Percentiles rank a stretch among this genome's conserved stretches.
Conservation (phyloP, 2,329 filamentous ascomycete genomes). For the Alternaria novae-zelandiae region DNA sequence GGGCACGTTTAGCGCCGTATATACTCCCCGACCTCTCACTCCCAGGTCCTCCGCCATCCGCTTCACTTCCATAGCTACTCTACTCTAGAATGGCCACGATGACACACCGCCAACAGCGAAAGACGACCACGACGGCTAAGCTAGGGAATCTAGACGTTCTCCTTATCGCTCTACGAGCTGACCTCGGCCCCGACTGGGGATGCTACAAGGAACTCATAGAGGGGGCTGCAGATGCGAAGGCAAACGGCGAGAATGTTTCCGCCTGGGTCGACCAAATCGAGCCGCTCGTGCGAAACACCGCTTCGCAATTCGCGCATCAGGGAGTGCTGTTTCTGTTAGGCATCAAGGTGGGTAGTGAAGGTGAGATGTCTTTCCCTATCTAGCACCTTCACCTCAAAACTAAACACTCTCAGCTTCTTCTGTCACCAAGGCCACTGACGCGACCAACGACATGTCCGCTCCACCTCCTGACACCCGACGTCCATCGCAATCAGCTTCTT, state of each 20-base stretch:
- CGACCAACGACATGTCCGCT: not conserved
- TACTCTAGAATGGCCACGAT: not conserved
- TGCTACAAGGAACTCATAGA: conserved; percentile 25
- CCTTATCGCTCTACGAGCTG: conserved; percentile 11
- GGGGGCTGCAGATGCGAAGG: not conserved
- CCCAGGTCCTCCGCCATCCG: not conserved
- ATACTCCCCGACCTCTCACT: not conserved
- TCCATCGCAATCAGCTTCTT: no score
- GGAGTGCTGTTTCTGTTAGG: conserved; percentile 20
- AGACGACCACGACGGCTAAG: fast-evolving
- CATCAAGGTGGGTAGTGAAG: conserved; percentile 74
- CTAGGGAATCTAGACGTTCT: conserved; percentile 1
- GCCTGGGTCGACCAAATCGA: conserved; percentile 20
- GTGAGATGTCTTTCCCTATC: conserved; percentile 70
- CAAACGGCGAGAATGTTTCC: conserved; percentile 4
- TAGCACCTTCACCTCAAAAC: conserved; percentile 72
- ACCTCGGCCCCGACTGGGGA: conserved; percentile 16
- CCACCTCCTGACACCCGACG: not conserved
- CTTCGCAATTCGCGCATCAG: conserved; percentile 11
- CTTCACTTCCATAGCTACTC: not conserved
- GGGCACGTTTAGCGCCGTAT: not conserved
- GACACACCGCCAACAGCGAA: not conserved
- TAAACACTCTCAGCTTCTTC: not conserved
- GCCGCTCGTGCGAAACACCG: conserved; percentile 8
- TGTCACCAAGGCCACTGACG: not conserved